phyloP scores from a whole-genome alignment of 352 stramenopile genomes.

The Elongisporangium prolatum region DNA sequence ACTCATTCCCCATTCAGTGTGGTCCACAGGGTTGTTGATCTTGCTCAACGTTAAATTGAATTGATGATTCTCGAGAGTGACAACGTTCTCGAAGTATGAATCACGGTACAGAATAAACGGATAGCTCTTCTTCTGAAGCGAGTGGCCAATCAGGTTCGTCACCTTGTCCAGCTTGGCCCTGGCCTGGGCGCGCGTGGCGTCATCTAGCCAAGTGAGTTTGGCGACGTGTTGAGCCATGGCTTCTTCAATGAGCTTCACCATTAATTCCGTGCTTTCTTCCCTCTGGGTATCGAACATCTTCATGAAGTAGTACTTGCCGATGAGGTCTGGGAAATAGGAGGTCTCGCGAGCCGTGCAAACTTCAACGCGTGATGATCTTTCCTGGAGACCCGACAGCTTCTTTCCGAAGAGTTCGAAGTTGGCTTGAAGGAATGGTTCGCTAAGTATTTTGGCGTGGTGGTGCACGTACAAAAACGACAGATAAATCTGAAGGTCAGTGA shows the following conservation, averaged over 20 bases:
- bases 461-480: slow-evolving; percentile 40
- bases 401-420: slow-evolving; percentile 85
- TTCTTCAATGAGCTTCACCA: slow-evolving; percentile 79
- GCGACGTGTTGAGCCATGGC: slow-evolving; percentile 75
- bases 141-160: slow-evolving; percentile 28
- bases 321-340: slow-evolving; percentile 22
- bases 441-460: slow-evolving; percentile 26
- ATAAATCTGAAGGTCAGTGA: slow-evolving; percentile 45
- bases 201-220: slow-evolving; percentile 88
- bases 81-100: slow-evolving; percentile 48
- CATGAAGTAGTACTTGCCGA: slow-evolving; percentile 77
- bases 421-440: slow-evolving; percentile 64
- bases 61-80: slow-evolving; percentile 24
- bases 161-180: slow-evolving; percentile 76
- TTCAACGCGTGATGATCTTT: slow-evolving; percentile 2
- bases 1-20: slow-evolving; percentile 83
- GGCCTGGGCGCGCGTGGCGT: slow-evolving; percentile 62
- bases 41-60: slow-evolving; percentile 20
- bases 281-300: slow-evolving; percentile 69
- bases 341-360: slow-evolving; percentile 33
- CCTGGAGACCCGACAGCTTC: slow-evolving; percentile 55
- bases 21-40: slow-evolving; percentile 41
- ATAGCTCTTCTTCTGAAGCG: slow-evolving; percentile 29
- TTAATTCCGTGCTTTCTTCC: slow-evolving; percentile 48
- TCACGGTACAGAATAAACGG: slow-evolving; percentile 18